Evolutionary conservation across 192 early-diverging fungal species (phyloP).

Genomic region (Linnemannia schmuckeri): DNA sequence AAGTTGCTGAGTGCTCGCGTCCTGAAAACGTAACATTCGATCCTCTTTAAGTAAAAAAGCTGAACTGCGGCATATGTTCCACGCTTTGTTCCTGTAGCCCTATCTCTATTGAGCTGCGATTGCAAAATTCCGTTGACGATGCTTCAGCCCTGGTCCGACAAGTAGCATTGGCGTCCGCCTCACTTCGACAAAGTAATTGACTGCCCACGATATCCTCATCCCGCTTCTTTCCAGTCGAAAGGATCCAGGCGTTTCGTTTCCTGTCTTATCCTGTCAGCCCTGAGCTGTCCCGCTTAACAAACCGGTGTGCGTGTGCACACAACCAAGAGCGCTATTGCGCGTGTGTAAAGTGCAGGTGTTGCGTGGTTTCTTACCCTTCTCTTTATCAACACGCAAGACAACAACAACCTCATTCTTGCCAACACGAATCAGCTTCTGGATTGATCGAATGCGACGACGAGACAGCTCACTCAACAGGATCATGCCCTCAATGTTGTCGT

Average conservation of each 20-base stretch:
- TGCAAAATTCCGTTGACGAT: no score
- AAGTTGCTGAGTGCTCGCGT: background rate
- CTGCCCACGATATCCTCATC: no score
- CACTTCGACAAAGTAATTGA: no score
- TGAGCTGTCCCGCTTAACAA: no score
- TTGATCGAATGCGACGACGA: conserved; percentile 91
- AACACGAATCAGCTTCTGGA: conserved; percentile 93
- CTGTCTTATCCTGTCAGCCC: no score
- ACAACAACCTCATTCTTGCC: conserved; percentile 92
- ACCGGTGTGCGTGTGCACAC: background rate
- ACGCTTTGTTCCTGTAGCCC: background rate
- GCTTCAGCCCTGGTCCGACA: no score
- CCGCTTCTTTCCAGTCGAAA: no score
- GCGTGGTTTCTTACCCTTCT: conserved; percentile 75
- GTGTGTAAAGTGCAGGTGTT: background rate
- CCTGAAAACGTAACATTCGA: background rate
- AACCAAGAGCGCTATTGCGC: background rate
- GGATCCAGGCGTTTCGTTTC: no score
- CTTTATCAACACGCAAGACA: conserved; percentile 95
- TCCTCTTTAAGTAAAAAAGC: background rate
- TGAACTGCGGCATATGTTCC: background rate
- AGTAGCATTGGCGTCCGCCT: no score
- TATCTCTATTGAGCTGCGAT: no score
- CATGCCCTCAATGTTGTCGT: conserved; percentile 97
- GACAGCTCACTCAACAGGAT: conserved; percentile 93